These are phyloP conservation scores for Termitomyces bulborhizus DNA, from an alignment of 768 basidiomycete genomes.

Conservation along the genomic window DNA sequence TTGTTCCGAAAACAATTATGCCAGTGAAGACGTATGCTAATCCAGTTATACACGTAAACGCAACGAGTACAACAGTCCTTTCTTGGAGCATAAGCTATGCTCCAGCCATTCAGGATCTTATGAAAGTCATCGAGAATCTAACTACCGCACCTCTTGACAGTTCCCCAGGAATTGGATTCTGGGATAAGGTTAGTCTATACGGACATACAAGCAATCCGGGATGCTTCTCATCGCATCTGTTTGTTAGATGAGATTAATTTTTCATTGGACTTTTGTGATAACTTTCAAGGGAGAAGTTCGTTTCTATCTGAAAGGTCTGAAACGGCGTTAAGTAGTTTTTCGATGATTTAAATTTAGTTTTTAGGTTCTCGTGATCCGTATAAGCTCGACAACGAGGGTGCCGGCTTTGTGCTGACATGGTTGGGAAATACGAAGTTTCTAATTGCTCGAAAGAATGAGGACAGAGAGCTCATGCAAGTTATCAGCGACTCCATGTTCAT, in stretches of 20 bases:
- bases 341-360: not conserved
- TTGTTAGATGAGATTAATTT: constrained; percentile 59
- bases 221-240: not conserved
- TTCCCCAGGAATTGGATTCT: constrained; percentile 83
- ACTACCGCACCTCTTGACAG: constrained; percentile 73
- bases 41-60: constrained; percentile 63
- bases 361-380: constrained; percentile 83
- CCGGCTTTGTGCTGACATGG: constrained; percentile 87
- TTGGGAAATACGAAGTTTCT: constrained; percentile 65
- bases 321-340: not conserved
- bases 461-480: constrained; percentile 79
- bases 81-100: constrained; percentile 88
- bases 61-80: constrained; percentile 61
- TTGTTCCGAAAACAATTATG: constrained; percentile 89
- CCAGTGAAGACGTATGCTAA: constrained; percentile 89
- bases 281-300: constrained; percentile 69
- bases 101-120: constrained; percentile 81
- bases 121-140: constrained; percentile 76
- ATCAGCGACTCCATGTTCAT: constrained; percentile 75
- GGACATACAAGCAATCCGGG: too few relatives aligned
- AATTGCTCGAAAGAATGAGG: constrained; percentile 64
- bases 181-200: constrained; percentile 72
- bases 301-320: constrained; percentile 79
- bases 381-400: constrained; percentile 57
- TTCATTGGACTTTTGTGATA: constrained; percentile 76